phyloP scores from a whole-genome alignment of 345 rosid species.

The Carallia brachiata region DNA sequence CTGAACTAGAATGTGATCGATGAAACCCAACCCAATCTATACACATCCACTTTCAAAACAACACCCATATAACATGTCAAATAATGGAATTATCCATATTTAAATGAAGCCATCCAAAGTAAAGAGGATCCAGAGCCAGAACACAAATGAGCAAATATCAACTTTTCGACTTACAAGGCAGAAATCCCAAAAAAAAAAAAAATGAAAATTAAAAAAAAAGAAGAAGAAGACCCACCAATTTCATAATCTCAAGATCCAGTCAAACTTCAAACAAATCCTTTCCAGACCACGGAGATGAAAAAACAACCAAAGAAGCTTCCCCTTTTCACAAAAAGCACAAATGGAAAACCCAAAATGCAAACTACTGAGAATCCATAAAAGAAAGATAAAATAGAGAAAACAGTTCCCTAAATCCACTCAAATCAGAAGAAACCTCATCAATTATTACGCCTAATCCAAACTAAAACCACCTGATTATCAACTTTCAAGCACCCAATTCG shows the following conservation, averaged over 20 bases:
- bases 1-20: slow-evolving; percentile 14
- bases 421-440: neutral
- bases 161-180: neutral
- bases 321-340: slow-evolving; percentile 2
- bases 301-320: slow-evolving; percentile 6
- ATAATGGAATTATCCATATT: slow-evolving; percentile 15
- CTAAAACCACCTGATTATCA: slow-evolving; percentile 16
- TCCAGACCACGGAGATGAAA: neutral
- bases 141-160: neutral
- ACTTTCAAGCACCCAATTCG: slow-evolving; percentile 10
- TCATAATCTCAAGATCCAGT: slow-evolving; percentile 15
- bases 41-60: slow-evolving; percentile 3
- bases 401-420: neutral
- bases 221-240: neutral
- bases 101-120: slow-evolving; percentile 13
- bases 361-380: neutral
- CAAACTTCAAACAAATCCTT: neutral
- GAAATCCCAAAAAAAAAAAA: neutral
- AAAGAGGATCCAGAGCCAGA: slow-evolving; percentile 12
- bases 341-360: slow-evolving; percentile 7
- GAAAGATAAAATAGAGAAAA: neutral
- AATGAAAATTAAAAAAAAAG: neutral
- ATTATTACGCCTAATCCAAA: neutral
- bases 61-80: neutral
- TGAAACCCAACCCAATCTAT: slow-evolving; percentile 5